Evolutionary conservation across 345 rosid species (phyloP).

Genomic region (Syzygium grande): DNA sequence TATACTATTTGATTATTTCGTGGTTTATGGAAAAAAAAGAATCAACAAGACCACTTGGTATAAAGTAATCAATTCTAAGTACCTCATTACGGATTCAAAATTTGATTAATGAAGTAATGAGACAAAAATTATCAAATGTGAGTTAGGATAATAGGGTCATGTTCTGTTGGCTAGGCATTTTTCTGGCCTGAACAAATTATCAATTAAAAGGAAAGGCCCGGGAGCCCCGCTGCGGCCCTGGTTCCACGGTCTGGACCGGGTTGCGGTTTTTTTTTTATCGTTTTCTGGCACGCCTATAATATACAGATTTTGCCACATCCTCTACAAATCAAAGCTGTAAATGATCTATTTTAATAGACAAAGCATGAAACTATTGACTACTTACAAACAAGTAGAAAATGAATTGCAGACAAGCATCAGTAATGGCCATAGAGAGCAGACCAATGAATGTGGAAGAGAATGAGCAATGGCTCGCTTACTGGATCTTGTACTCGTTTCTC

Average conservation of each 20-base stretch:
- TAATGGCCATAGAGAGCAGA: conserved; percentile 69
- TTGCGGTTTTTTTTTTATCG: no score
- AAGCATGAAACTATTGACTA: neutral
- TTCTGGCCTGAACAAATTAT: neutral
- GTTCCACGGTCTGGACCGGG: no score
- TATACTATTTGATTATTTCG: neutral
- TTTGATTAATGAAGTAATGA: neutral
- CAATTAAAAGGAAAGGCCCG: no score
- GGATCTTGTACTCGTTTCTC: conserved; percentile 80
- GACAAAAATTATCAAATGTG: neutral
- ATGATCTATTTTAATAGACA: neutral
- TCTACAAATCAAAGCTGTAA: neutral
- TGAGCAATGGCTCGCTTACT: conserved; percentile 93
- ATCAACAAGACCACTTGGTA: neutral
- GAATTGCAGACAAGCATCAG: conserved; percentile 56
- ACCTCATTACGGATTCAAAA: neutral
- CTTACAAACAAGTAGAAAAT: neutral
- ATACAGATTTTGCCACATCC: neutral
- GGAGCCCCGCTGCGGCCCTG: no score
- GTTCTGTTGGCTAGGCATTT: neutral
- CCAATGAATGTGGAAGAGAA: conserved; percentile 39
- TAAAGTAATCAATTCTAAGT: neutral
- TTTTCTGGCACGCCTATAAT: neutral
- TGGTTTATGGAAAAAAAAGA: neutral
- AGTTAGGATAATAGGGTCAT: neutral